A percentile compares a stretch with the other conserved stretches of the same genome.
Evolutionary conservation across 1,284 basidiomycete genomes (phyloP).

Genomic region (Melampsora americana): DNA sequence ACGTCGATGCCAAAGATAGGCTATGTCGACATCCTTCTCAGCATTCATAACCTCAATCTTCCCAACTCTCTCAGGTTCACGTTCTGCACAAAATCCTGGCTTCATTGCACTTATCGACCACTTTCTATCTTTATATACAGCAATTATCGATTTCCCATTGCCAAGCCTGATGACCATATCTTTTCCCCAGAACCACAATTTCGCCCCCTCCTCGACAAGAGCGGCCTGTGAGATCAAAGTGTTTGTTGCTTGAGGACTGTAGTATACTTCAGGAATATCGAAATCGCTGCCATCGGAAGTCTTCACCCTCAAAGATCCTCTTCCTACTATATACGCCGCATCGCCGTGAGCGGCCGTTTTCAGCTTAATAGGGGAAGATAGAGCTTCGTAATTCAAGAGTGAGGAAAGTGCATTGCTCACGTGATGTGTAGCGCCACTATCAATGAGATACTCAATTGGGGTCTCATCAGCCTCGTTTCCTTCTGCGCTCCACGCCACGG

Average conservation of each 20-base stretch:
- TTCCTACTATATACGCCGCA: background rate
- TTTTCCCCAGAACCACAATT: too few species aligned
- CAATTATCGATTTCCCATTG: background rate
- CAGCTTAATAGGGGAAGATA: background rate
- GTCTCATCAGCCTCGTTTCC: background rate
- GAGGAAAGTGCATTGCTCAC: background rate
- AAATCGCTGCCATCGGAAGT: too few species aligned
- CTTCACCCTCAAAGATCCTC: background rate
- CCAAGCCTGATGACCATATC: background rate
- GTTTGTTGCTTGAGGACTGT: too few species aligned
- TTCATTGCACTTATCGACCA: background rate
- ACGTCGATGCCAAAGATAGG: constrained; percentile 1
- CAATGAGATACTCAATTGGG: background rate
- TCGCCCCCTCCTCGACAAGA: too few species aligned
- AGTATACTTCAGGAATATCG: background rate
- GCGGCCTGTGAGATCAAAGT: too few species aligned
- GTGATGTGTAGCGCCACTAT: background rate
- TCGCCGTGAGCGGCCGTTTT: background rate
- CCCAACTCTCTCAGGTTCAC: background rate
- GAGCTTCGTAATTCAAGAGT: too few species aligned
- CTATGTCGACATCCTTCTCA: background rate
- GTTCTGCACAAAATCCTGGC: background rate
- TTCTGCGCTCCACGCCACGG: background rate
- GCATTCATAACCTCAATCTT: background rate
- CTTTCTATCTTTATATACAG: background rate